phyloP scores from a whole-genome alignment of 169 alveolate genomes.

The Miamiensis avidus region DNA sequence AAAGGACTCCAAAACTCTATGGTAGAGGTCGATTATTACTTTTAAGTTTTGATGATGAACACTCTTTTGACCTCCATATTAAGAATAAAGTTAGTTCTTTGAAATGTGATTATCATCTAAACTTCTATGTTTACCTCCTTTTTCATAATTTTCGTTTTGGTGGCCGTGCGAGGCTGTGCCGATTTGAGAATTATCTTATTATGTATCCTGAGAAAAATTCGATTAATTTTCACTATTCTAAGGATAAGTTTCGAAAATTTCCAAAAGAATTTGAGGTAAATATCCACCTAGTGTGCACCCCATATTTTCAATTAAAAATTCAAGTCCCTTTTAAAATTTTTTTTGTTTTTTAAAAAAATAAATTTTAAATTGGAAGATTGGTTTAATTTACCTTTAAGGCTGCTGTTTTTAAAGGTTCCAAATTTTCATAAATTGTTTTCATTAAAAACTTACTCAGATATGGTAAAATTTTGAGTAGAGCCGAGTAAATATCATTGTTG shows the following conservation, averaged over 20 bases:
- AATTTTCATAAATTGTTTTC: constrained; percentile 2
- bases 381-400: too few relatives aligned
- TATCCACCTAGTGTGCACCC: constrained; percentile 21
- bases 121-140: neutral
- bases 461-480: neutral
- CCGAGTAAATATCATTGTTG: constrained; percentile 18
- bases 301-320: constrained; percentile 16
- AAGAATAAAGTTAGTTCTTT: neutral
- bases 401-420: constrained; percentile 14
- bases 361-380: too few relatives aligned
- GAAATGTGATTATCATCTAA: neutral
- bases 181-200: neutral
- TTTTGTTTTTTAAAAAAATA: too few relatives aligned
- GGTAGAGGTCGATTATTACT: constrained; percentile 2
- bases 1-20: constrained; percentile 8
- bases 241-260: constrained; percentile 5
- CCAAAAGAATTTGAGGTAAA: constrained; percentile 5
- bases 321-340: too few relatives aligned
- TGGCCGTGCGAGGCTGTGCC: neutral
- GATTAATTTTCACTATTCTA: too few relatives aligned
- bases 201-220: neutral
- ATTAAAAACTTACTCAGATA: constrained; percentile 15
- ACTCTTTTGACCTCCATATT: neutral
- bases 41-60: neutral
- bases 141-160: neutral